Base-by-base conservation (phyloP, 495 filamentous ascomycete species). In the Gamarada debralockiae region DNA sequence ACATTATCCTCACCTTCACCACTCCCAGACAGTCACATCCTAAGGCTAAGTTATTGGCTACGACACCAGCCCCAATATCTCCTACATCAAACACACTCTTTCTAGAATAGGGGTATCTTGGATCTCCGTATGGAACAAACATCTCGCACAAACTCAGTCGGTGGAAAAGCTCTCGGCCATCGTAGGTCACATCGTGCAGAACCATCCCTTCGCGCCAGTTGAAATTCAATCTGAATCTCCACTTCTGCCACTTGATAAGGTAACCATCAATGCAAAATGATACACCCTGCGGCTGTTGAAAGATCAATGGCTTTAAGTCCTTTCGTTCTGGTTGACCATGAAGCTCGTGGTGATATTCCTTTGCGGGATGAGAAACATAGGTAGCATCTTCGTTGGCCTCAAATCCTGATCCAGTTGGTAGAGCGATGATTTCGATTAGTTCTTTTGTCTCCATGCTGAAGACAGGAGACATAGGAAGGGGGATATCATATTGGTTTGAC, bases 1-100 rank as follows among this genome's bases (percentile, higher is more conserved):
- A n/a, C n/a, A 10, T 29, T 29, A 29, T 29, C 10, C 27, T 4
- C 4, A 29, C 27, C 27, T 29, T 29, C 5, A 29, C 10, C 4
- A 29, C 27, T 29, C 27, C 27, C 4, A 29, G 27, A 29, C 27
- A 87, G 55, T 87, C 83, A 52, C 83, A 87, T 13, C 83, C 83
- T 1, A 87, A 66, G 51, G 78, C 76, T 4, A 91, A 75, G 55
- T 89, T 87, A 64, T 91, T 90, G n/a, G 88, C 86, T 70, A 83
- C 85, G 23, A 83, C 69, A 14, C 88, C 87, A 2, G 85, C 80
- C 0, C 87, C 87, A 48, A 78, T 86, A 61, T 92, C 86, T 3
- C 87, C 87, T 3, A 91, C 74, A 58, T 92, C 87, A 58, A 92
- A 92, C 0, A 87, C 87, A 8, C 81, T 82, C 64, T 88, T 88